Evolutionary conservation across 768 basidiomycete species (phyloP), one percentile per base, ranked within the genome.

Genomic region (Leucocoprinus birnbaumii): DNA sequence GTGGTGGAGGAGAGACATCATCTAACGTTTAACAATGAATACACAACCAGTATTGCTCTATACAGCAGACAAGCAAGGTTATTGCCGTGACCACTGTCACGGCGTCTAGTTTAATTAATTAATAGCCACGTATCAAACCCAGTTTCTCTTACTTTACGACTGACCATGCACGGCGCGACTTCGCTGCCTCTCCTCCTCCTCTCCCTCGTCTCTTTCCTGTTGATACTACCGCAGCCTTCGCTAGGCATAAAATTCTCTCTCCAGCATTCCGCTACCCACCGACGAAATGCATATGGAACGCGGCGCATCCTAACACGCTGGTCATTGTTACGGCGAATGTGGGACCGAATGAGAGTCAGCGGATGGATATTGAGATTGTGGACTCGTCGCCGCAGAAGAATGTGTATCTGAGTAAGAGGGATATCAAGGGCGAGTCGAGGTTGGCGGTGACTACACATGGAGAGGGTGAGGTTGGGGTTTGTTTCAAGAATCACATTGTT

Each of bases 271-370:
- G 84, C 58, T 82, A 87, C 61, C 94, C 96, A 0, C 72, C 77
- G 25, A 65, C 80, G 60, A 94, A 93, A 71, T 98, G 96, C 71
- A 87, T 98, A 54, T 99, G 97, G 97, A 97, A 99, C 67, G 76
- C 88, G 21, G 96, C 87, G 8, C 90, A 94, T 64, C 72, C 79
- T 4, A 86, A 93, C 62, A 82, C 91, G 5, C 87, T 98, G 34
- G 92, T 98, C 66, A 92, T 99, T 63, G 94, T 97, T 61, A 98
- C 96, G 0, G 94, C 96, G 42, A 96, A 97, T 66, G 87, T 96
- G 26, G 86, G 86, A 0, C 79, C 86, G 0, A 89, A 88, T 0
- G 70, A 71, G 0, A 77, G 80, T 62, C 94, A 96, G 71, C 83
- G 94, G 19, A 79, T 95, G 34, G 97, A 99, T 76, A 80, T 99